Evolutionary conservation across 371 early-diverging fungal species (phyloP).

Genomic region (Mortierella polycephala): DNA sequence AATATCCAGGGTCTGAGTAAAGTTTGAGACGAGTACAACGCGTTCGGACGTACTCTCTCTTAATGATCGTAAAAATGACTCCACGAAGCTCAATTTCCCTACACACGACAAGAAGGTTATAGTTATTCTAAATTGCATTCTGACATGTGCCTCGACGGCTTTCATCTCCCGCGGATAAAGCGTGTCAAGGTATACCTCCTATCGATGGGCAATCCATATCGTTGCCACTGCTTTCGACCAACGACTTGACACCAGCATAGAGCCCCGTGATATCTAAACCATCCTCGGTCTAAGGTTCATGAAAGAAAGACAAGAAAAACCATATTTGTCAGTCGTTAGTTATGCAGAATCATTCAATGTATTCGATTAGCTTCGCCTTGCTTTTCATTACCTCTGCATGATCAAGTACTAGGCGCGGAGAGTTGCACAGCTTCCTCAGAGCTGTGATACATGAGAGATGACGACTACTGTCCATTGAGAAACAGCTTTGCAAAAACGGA

Average conservation of each 20-base stretch:
- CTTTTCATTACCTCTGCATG: constrained; percentile 22
- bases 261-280: constrained; percentile 17
- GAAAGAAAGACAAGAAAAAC: no score
- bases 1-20: constrained; percentile 70
- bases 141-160: no score
- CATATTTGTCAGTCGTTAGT: no score
- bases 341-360: neutral
- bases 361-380: neutral
- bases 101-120: neutral
- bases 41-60: constrained; percentile 58
- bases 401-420: constrained; percentile 49
- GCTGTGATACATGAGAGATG: constrained; percentile 58
- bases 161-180: no score
- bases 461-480: constrained; percentile 34
- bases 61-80: constrained; percentile 50
- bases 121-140: no score
- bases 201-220: constrained; percentile 2
- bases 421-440: constrained; percentile 62
- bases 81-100: constrained; percentile 62
- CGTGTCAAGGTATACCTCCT: constrained; percentile 15
- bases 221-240: neutral
- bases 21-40: constrained; percentile 79
- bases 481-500: constrained; percentile 32
- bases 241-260: constrained; percentile 18
- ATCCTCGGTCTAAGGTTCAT: constrained; percentile 9